A percentile compares a stretch with the other conserved stretches of the same genome.
phyloP scores from a whole-genome alignment of 169 alveolate genomes.

The Plasmodium berghei region DNA sequence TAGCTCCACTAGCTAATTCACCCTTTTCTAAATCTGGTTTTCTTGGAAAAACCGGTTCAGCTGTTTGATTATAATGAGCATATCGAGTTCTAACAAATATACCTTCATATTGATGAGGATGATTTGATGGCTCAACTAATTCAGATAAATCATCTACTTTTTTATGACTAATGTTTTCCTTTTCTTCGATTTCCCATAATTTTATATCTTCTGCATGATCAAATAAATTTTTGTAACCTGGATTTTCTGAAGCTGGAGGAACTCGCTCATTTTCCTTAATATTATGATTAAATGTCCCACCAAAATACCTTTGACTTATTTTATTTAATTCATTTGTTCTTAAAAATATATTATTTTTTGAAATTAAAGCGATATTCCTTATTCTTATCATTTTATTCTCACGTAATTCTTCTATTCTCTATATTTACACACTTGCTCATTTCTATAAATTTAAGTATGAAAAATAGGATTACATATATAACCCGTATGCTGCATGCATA shows the following conservation, averaged over 20 bases:
- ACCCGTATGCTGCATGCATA: background rate
- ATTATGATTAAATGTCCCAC: slow-evolving; percentile 80
- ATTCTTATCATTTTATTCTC: slow-evolving; percentile 44
- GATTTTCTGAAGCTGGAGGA: slow-evolving; percentile 90
- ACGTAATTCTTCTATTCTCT: background rate
- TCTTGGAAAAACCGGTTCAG: slow-evolving; percentile 91
- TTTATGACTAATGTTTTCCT: slow-evolving; percentile 77
- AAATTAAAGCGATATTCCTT: slow-evolving; percentile 20
- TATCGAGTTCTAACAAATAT: slow-evolving; percentile 83
- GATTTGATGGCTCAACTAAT: slow-evolving; percentile 85
- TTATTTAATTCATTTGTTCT: slow-evolving; percentile 36
- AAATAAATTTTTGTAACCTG: slow-evolving; percentile 87
- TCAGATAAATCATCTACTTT: slow-evolving; percentile 79
- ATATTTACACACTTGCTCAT: background rate
- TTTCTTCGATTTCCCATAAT: slow-evolving; percentile 86
- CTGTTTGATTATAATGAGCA: slow-evolving; percentile 89
- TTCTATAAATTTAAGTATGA: background rate
- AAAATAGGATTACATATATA: background rate
- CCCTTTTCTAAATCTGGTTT: slow-evolving; percentile 89
- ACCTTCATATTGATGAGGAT: slow-evolving; percentile 86
- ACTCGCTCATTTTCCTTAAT: slow-evolving; percentile 79
- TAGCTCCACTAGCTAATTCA: slow-evolving; percentile 91
- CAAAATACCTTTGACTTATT: slow-evolving; percentile 75
- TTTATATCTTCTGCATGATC: slow-evolving; percentile 90
- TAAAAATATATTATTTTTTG: slow-evolving; percentile 24